phyloP scores from a whole-genome alignment of 106 monocot species.

The Cymbidium sinense region DNA sequence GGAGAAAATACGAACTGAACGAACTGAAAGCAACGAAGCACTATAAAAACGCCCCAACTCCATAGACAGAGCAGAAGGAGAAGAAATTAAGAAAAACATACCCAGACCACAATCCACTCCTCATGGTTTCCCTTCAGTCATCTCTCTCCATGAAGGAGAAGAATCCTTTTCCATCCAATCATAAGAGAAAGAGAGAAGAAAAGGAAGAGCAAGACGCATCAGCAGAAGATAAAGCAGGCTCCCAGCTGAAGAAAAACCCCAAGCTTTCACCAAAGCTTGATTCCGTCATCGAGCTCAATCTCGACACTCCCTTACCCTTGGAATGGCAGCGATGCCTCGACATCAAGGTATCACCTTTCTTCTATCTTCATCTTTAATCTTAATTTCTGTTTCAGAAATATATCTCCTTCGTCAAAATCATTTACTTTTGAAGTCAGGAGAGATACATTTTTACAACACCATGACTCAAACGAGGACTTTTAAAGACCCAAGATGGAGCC shows the following conservation, averaged over 20 bases:
- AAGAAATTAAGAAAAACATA: not conserved
- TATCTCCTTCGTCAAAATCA: no score
- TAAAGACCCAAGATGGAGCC: conserved; percentile 30
- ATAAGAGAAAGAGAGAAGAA: conserved; percentile 15
- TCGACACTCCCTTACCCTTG: conserved; percentile 55
- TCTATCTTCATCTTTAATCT: not conserved
- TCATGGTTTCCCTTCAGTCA: conserved; percentile 17
- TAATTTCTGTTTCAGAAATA: not conserved
- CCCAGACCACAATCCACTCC: not conserved
- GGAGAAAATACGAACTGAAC: not conserved
- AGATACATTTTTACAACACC: conserved; percentile 62
- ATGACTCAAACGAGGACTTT: conserved; percentile 47
- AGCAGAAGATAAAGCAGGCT: no score
- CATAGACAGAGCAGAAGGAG: not conserved
- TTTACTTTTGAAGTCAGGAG: conserved; percentile 36
- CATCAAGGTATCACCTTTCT: conserved; percentile 36
- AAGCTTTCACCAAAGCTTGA: not conserved
- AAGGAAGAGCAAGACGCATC: not conserved
- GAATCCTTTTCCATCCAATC: conserved; percentile 6
- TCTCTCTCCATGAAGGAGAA: conserved; percentile 5
- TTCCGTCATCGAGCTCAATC: conserved; percentile 36
- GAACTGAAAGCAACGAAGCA: not conserved
- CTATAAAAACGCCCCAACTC: not conserved
- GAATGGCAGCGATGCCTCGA: conserved; percentile 76
- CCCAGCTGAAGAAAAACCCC: not conserved